These are phyloP conservation scores for Huntiella omanensis DNA, from an alignment of 2,329 filamentous ascomycete genomes.

Conservation along the genomic window DNA sequence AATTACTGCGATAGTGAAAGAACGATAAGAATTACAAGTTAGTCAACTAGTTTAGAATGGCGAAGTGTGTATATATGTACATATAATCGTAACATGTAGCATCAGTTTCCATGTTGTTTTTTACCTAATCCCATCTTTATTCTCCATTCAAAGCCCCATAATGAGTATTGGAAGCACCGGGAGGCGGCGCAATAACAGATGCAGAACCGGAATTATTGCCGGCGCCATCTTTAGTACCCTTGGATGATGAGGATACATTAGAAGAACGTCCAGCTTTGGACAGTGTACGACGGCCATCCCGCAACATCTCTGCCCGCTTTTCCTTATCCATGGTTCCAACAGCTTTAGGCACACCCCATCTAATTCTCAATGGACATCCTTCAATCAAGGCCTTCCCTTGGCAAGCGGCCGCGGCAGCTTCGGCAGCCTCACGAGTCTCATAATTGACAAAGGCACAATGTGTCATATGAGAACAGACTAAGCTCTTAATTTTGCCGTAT, in stretches of 20 bases:
- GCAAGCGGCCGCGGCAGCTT: conserved; percentile 66
- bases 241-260: neutral
- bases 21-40: no score
- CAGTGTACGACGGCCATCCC: conserved; percentile 35
- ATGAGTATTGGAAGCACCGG: conserved; percentile 54
- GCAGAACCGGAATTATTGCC: neutral
- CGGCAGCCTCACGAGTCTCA: conserved; percentile 63
- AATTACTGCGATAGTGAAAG: no score
- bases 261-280: neutral
- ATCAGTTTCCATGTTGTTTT: no score
- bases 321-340: conserved; percentile 84
- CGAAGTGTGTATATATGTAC: no score
- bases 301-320: conserved; percentile 60
- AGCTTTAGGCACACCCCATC: conserved; percentile 85
- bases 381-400: conserved; percentile 79
- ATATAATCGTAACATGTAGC: no score
- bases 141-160: conserved; percentile 78
- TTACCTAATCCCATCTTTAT: conserved; percentile 20
- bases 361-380: conserved; percentile 73
- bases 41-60: no score
- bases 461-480: conserved; percentile 91
- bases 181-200: conserved; percentile 44
- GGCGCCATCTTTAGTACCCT: neutral
- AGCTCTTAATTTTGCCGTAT: conserved; percentile 75
- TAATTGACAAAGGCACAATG: conserved; percentile 97